These are phyloP conservation scores for Singerocomus rubriflavus DNA, from an alignment of 1,284 basidiomycete genomes.

Conservation along the genomic window DNA sequence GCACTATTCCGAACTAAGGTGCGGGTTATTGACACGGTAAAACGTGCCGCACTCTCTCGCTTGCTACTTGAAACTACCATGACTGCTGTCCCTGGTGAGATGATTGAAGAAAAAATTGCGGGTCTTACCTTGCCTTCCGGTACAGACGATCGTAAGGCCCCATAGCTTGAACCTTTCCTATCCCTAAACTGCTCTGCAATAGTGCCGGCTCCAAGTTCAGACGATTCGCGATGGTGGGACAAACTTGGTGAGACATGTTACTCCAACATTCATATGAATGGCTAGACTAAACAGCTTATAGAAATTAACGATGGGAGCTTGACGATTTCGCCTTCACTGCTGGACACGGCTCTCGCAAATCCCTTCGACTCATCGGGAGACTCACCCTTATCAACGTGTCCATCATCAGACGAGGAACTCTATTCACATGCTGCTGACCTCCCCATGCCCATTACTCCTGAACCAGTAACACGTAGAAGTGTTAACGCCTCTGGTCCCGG, in stretches of 20 bases:
- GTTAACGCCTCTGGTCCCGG: constrained; percentile 3
- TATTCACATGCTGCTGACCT: constrained; percentile 66
- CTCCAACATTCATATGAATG: not conserved
- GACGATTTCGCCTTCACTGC: constrained; percentile 46
- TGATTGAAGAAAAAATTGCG: constrained; percentile 69
- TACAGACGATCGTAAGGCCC: constrained; percentile 34
- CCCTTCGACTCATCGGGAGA: constrained; percentile 67
- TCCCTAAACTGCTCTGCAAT: constrained; percentile 13
- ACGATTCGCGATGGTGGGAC: constrained; percentile 76
- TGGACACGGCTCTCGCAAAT: constrained; percentile 46
- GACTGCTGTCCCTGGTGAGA: constrained; percentile 59
- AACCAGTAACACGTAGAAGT: constrained; percentile 36
- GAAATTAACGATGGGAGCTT: constrained; percentile 55
- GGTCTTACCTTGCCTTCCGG: constrained; percentile 43
- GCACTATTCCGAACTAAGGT: constrained; percentile 79
- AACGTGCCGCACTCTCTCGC: constrained; percentile 68
- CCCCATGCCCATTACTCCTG: constrained; percentile 55
- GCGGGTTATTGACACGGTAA: constrained; percentile 74
- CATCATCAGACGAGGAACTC: constrained; percentile 79
- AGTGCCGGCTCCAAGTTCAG: constrained; percentile 80
- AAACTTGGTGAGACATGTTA: constrained; percentile 46
- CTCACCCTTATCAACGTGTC: constrained; percentile 67
- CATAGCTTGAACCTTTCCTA: not conserved
- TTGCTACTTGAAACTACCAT: constrained; percentile 64
- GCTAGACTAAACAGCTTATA: constrained; percentile 28